Percentiles rank a stretch among this genome's conserved stretches.
Conservation (phyloP, 345 rosid genomes). For the Gossypium mustelinum region DNA sequence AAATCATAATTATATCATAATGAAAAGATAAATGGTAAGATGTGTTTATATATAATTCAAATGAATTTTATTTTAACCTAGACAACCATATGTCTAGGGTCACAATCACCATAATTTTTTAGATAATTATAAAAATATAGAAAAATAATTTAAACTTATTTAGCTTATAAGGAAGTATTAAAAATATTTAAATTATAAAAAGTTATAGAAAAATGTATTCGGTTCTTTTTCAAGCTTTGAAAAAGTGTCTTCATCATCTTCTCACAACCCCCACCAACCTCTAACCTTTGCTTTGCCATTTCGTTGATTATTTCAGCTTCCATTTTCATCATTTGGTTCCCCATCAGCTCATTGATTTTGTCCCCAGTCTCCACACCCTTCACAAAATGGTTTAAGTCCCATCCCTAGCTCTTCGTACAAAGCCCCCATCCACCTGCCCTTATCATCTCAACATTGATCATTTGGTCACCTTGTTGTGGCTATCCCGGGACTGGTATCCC, state of each 20-base stretch:
- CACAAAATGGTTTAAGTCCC: conserved; percentile 22
- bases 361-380: conserved; percentile 35
- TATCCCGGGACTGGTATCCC: conserved; percentile 38
- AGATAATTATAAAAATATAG: no score
- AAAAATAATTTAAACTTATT: no score
- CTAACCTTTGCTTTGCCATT: conserved; percentile 30
- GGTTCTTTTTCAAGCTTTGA: neutral
- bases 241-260: conserved; percentile 6
- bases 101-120: no score
- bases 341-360: conserved; percentile 32
- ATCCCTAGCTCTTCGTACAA: conserved; percentile 29
- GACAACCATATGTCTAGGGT: no score
- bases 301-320: conserved; percentile 22
- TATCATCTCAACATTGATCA: conserved; percentile 32
- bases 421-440: conserved; percentile 30
- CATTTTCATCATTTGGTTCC: conserved; percentile 16
- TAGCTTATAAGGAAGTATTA: no score
- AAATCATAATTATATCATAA: no score
- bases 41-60: no score
- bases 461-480: conserved; percentile 44
- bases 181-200: no score
- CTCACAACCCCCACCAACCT: conserved; percentile 26
- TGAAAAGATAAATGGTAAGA: no score
- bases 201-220: neutral
- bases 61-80: no score